Evolutionary conservation across 2,329 filamentous ascomycete species (phyloP).

Genomic region (Cordyceps farinosa): DNA sequence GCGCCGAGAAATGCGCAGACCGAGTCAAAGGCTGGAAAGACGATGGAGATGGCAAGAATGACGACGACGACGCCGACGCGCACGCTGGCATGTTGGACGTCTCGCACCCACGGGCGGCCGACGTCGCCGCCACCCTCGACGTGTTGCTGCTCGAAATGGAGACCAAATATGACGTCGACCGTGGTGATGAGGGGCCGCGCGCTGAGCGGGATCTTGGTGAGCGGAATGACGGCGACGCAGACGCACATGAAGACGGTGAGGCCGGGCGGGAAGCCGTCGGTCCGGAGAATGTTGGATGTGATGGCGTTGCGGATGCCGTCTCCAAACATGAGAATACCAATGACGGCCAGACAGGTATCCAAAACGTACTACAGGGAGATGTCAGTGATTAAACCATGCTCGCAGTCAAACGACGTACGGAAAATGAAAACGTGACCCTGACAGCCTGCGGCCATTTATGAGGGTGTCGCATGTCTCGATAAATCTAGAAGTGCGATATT

Average conservation of each 20-base stretch:
- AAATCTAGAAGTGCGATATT: constrained; percentile 43
- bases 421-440: constrained; percentile 79
- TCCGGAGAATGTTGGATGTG: constrained; percentile 81
- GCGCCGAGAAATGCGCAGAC: constrained; percentile 91
- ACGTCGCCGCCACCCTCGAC: constrained; percentile 38
- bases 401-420: constrained; percentile 47
- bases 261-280: constrained; percentile 66
- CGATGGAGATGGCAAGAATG: constrained; percentile 69
- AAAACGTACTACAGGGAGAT: constrained; percentile 59
- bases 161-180: constrained; percentile 72
- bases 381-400: neutral
- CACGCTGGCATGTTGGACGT: constrained; percentile 49
- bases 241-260: constrained; percentile 77
- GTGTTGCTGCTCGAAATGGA: constrained; percentile 50
- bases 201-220: constrained; percentile 93
- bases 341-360: constrained; percentile 75
- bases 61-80: constrained; percentile 64
- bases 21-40: constrained; percentile 75
- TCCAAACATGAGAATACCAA: constrained; percentile 92
- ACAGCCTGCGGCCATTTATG: constrained; percentile 75
- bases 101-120: constrained; percentile 27
- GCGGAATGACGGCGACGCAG: constrained; percentile 86
- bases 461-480: constrained; percentile 66
- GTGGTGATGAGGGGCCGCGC: constrained; percentile 85
- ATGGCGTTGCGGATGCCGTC: constrained; percentile 84